These are phyloP conservation scores for Agaricales sp. DNA, from an alignment of 1,284 basidiomycete genomes.

Conservation along the genomic window DNA sequence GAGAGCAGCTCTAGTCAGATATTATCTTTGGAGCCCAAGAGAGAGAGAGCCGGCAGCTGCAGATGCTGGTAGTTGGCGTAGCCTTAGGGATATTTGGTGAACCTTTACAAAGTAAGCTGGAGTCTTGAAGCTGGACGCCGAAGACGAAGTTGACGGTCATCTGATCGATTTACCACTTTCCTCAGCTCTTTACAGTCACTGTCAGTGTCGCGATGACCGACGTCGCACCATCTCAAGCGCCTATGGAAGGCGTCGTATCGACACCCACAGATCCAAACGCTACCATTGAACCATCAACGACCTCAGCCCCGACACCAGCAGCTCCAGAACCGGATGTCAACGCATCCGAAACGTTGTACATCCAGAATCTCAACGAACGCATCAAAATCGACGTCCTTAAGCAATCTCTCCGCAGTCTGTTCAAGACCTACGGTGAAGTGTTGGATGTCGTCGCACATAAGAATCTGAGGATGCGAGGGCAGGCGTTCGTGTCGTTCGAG, in stretches of 20 bases:
- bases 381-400: slow-evolving; percentile 89
- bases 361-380: slow-evolving; percentile 97
- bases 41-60: too few relatives aligned
- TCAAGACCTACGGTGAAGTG: slow-evolving; percentile 90
- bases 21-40: too few relatives aligned
- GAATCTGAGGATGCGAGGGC: slow-evolving; percentile 95
- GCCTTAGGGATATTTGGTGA: neutral
- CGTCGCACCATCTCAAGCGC: slow-evolving; percentile 4
- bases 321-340: slow-evolving; percentile 31
- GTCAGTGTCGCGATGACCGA: neutral
- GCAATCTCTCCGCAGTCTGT: slow-evolving; percentile 78
- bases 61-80: neutral
- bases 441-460: slow-evolving; percentile 87
- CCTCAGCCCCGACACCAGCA: slow-evolving; percentile 17
- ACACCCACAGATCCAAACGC: slow-evolving; percentile 17
- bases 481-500: slow-evolving; percentile 93
- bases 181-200: neutral
- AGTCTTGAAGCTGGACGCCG: too few relatives aligned
- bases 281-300: slow-evolving; percentile 27
- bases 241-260: slow-evolving; percentile 4
- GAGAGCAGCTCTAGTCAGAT: too few relatives aligned
- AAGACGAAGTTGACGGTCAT: too few relatives aligned
- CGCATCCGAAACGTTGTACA: slow-evolving; percentile 83
- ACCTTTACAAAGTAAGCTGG: neutral
- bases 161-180: neutral